Conservation (phyloP, 129 eudicot genomes). For the Tagetes patula region DNA sequence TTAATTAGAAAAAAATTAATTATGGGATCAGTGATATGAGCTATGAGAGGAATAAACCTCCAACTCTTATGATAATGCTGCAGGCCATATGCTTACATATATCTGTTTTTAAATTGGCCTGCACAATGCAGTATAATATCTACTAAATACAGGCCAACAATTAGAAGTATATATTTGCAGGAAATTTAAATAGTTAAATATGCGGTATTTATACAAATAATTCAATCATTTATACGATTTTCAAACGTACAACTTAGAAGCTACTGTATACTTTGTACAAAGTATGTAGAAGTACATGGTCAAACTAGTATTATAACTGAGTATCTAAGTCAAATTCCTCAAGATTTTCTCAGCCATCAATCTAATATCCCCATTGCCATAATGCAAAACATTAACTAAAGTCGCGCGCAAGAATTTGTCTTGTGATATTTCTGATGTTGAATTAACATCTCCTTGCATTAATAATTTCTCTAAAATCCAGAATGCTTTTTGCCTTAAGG, state of each 20-base stretch:
- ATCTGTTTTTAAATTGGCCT: slow-evolving; percentile 23
- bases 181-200: neutral
- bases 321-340: slow-evolving; percentile 51
- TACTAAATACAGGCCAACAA: neutral
- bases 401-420: slow-evolving; percentile 53
- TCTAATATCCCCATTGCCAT: slow-evolving; percentile 61
- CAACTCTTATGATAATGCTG: neutral
- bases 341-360: slow-evolving; percentile 71
- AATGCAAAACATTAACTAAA: slow-evolving; percentile 56
- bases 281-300: slow-evolving; percentile 28
- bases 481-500: slow-evolving; percentile 50
- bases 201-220: neutral
- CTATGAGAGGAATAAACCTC: neutral
- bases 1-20: too few relatives aligned
- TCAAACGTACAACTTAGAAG: neutral
- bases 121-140: slow-evolving; percentile 23
- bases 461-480: slow-evolving; percentile 66
- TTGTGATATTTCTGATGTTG: slow-evolving; percentile 52
- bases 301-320: slow-evolving; percentile 29
- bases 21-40: too few relatives aligned
- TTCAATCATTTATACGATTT: neutral
- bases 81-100: slow-evolving; percentile 18
- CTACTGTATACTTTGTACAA: slow-evolving; percentile 8
- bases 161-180: neutral
- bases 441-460: slow-evolving; percentile 49